phyloP scores from a whole-genome alignment of 768 basidiomycete genomes.

The Leccinum boreale region DNA sequence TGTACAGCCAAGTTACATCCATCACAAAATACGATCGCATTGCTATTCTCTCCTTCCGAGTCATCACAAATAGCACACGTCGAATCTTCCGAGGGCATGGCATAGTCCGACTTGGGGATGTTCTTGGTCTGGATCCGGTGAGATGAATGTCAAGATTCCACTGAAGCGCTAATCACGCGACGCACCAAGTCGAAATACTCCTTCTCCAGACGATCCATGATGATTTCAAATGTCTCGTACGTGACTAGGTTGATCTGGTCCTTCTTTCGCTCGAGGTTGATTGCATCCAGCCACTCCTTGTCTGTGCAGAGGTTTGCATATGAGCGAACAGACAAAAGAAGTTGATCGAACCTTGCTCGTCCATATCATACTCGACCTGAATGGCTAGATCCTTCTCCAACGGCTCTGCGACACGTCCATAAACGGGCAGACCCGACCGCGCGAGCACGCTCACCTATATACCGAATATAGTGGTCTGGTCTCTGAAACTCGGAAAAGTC shows the following conservation, averaged over 20 bases:
- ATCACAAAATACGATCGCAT: constrained; percentile 99
- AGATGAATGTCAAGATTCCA: constrained; percentile 2
- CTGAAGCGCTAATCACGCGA: constrained; percentile 8
- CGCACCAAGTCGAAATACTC: constrained; percentile 96
- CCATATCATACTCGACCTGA: constrained; percentile 99
- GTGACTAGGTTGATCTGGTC: constrained; percentile 67
- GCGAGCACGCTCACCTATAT: constrained; percentile 62
- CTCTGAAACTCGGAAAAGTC: constrained; percentile 69
- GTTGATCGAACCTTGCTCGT: constrained; percentile 78
- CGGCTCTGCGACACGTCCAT: constrained; percentile 58
- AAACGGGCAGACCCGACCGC: not conserved
- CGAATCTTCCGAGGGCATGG: constrained; percentile 90
- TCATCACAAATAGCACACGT: constrained; percentile 98
- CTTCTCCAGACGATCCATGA: constrained; percentile 98
- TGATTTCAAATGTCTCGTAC: constrained; percentile 89
- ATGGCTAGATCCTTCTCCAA: constrained; percentile 87
- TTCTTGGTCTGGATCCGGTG: constrained; percentile 70
- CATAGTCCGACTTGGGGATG: constrained; percentile 84
- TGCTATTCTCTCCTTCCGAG: constrained; percentile 97
- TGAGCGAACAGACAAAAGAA: constrained; percentile 2
- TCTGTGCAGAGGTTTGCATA: constrained; percentile 44
- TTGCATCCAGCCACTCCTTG: constrained; percentile 87
- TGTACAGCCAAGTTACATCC: constrained; percentile 99
- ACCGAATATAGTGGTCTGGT: constrained; percentile 86
- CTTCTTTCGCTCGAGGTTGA: constrained; percentile 81